A percentile compares a stretch with the other conserved stretches of the same genome.
Evolutionary conservation across 192 early-diverging fungal species (phyloP).

Genomic region (Cetraspora pellucida): DNA sequence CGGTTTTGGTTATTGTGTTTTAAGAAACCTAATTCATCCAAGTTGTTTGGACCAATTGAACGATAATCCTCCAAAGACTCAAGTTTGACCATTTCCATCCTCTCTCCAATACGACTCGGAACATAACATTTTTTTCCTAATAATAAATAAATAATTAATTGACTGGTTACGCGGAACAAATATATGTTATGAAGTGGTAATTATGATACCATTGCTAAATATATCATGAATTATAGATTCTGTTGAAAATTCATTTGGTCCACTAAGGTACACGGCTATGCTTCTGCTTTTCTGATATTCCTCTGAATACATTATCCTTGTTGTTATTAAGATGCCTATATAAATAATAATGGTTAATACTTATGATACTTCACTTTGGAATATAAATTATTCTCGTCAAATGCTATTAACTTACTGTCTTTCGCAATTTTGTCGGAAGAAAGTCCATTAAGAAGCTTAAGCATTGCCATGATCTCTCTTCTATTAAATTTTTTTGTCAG

Average conservation of each 20-base stretch:
- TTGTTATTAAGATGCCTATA: too few relatives aligned
- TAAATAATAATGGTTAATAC: neutral
- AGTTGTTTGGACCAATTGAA: conserved; percentile 57
- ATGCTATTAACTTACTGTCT: too few relatives aligned
- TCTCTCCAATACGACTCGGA: conserved; percentile 48
- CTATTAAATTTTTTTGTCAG: too few relatives aligned
- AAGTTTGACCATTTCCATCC: conserved; percentile 70
- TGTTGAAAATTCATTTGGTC: conserved; percentile 55
- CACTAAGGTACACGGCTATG: conserved; percentile 59
- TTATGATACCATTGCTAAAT: conserved; percentile 45
- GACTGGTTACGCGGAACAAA: neutral
- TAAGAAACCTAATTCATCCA: conserved; percentile 68
- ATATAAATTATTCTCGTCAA: too few relatives aligned
- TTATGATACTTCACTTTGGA: too few relatives aligned
- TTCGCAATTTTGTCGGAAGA: too few relatives aligned
- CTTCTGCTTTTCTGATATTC: too few relatives aligned
- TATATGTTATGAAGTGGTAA: neutral
- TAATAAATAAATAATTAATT: conserved; percentile 22
- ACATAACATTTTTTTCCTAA: conserved; percentile 59
- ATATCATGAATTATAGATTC: conserved; percentile 49
- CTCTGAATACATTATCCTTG: too few relatives aligned
- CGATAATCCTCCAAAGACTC: conserved; percentile 60
- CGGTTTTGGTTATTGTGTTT: conserved; percentile 57
- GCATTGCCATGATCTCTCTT: too few relatives aligned
- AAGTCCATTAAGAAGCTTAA: too few relatives aligned